Conservation (phyloP, 345 rosid species). For the Lepidium aucheri region DNA sequence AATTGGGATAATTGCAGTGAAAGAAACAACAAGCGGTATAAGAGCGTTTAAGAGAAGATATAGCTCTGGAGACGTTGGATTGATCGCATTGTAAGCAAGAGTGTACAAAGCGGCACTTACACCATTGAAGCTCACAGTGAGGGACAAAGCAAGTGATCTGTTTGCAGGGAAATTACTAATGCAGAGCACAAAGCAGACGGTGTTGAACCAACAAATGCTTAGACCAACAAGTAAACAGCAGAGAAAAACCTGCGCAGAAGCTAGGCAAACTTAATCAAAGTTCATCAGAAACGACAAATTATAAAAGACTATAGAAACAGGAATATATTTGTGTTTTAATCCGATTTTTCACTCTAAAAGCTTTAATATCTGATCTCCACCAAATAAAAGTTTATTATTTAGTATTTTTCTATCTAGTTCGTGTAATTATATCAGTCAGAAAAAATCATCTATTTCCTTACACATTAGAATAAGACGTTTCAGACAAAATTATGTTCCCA, state of each 20-base stretch:
- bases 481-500: background rate
- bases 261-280: background rate
- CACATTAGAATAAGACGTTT: background rate
- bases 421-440: background rate
- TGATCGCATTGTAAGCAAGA: slow-evolving; percentile 63
- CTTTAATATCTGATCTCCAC: background rate
- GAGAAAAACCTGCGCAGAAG: slow-evolving; percentile 49
- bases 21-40: slow-evolving; percentile 54
- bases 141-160: slow-evolving; percentile 75
- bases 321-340: background rate
- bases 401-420: background rate
- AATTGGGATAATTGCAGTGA: slow-evolving; percentile 61
- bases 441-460: background rate
- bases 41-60: slow-evolving; percentile 78
- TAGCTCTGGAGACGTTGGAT: slow-evolving; percentile 40
- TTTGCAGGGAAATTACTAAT: slow-evolving; percentile 70
- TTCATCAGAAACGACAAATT: background rate
- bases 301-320: background rate
- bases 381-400: background rate
- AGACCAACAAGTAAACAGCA: slow-evolving; percentile 81
- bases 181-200: slow-evolving; percentile 90
- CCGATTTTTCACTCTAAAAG: background rate
- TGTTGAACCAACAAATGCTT: slow-evolving; percentile 98
- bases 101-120: slow-evolving; percentile 86
- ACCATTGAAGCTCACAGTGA: slow-evolving; percentile 89